Conservation (phyloP, 768 basidiomycete genomes). For the Galerina marginata region DNA sequence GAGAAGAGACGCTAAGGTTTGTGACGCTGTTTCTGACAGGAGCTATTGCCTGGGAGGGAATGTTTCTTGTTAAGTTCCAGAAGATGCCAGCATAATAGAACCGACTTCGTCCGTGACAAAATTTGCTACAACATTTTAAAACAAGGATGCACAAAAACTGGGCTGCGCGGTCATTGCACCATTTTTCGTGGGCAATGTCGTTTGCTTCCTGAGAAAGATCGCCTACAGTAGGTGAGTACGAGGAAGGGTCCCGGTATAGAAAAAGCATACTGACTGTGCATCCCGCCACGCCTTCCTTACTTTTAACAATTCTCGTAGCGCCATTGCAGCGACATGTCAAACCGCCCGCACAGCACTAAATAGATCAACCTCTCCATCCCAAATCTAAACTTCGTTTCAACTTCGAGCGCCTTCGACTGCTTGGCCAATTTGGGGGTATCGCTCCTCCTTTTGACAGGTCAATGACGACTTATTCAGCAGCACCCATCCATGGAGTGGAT, state of each 20-base stretch:
- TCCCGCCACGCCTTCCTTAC: conserved; percentile 83
- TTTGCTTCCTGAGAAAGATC: conserved; percentile 61
- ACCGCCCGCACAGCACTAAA: conserved; percentile 92
- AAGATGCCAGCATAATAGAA: background rate
- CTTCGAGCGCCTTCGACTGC: conserved; percentile 78
- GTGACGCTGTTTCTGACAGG: conserved; percentile 96
- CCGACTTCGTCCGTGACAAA: conserved; percentile 88
- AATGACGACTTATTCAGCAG: conserved; percentile 69
- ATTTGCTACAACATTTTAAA: conserved; percentile 94
- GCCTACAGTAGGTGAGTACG: conserved; percentile 42
- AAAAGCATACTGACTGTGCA: conserved; percentile 57
- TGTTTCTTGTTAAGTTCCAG: background rate
- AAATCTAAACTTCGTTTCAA: conserved; percentile 81
- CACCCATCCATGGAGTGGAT: conserved; percentile 57
- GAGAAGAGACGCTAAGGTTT: conserved; percentile 89
- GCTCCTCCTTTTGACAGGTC: conserved; percentile 88
- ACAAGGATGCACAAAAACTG: conserved; percentile 90
- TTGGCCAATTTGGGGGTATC: conserved; percentile 77
- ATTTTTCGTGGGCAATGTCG: conserved; percentile 71
- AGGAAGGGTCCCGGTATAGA: background rate
- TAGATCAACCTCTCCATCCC: conserved; percentile 87
- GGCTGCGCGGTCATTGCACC: conserved; percentile 89
- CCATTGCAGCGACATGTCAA: conserved; percentile 93
- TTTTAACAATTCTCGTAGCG: conserved; percentile 86
- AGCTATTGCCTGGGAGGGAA: conserved; percentile 69